Evolutionary conservation across 2,329 filamentous ascomycete genomes (phyloP), one percentile per base, ranked within the genome.

Genomic region (Hypocreales sp.): DNA sequence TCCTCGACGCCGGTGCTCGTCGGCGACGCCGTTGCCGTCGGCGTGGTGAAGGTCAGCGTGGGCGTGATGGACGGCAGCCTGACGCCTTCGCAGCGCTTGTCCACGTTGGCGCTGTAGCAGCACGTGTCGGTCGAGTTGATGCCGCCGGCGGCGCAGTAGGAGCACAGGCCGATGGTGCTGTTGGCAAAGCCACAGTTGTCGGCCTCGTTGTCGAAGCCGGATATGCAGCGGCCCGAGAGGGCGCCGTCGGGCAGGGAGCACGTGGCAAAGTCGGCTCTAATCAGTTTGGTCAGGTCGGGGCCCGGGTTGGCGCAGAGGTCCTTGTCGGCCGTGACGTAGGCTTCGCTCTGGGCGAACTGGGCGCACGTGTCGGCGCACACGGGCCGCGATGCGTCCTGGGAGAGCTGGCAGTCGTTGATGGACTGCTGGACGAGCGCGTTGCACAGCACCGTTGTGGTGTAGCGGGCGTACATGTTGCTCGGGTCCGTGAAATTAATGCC

Each of bases 381-480:
- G 2, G 90, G 84, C 32, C 63, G 61, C 5, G 80, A 72, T 22
- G 75, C 58, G 17, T 64, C 55, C n/a, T 62, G 51, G 1, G 75
- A 67, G 24, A 92, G 57, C 13, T 58, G 54, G 54, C 90, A 98
- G 15, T 65, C 47, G 8, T 56, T 47, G 41, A 78, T 72, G 5
- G 90, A 95, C 47, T 83, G 86, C 53, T 98, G 90, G 27, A 98
- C 71, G 46, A 98, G 79, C 38, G 81, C 69, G 61, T 92, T 95
- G 65, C 90, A 98, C 37, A 98, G 67, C 36, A 92, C 77, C 34
- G 80, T 90, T 25, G 74, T 90, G 5, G 87, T 92, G 55, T 87
- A 98, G 41, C 90, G 78, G 26, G 90, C 87, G 55, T 98, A 98
- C 44, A 86, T 70, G 43, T 79, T 67, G 39, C 72, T 77, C 4